Base-by-base conservation (phyloP, 495 filamentous ascomycete genomes). In the Xylaria venustula region DNA sequence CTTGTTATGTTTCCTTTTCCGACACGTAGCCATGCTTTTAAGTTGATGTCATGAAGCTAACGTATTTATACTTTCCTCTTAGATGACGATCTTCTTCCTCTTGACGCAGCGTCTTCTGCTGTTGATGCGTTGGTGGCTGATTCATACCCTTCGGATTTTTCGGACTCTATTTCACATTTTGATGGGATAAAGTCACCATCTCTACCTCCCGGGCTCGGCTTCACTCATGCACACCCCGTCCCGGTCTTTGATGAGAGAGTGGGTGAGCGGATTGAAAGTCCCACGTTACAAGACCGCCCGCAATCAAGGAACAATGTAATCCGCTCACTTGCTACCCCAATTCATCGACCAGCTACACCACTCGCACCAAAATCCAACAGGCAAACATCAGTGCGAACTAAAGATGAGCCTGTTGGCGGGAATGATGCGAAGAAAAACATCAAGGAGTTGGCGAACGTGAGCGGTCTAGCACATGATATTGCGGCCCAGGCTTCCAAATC, bases 141-240 rank as follows among this genome's bases (percentile, higher is more conserved):
- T 72, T 51, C 72, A 74, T 25, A 62, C 71, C 25, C 73, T 73
- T 60, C 67, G 19, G 58, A 67, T 30, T 32, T 64, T 60, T 63
- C 69, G 78, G 36, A 73, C 50, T n/a, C 77, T 75, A 36, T 79
- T 79, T 17, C 77, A 79, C n/a, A n/a, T n/a, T 25, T 72, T 79
- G 58, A 57, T 37, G 54, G 45, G n/a, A 26, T 46, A 34, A 80
- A 80, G 3, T 87, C 84, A 9, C 86, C 87, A 3, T 81, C 79
- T 1, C 73, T 88, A 9, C 88, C 88, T 34, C 88, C 89, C 23
- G 89, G 88, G 0, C 83, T 91, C 44, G 82, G 82, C 14, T 69
- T 86, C 12, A 80, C 82, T 4, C 82, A 82, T 53, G 71, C 76
- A 2, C 85, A 88, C 58, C 76, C 84, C 25, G 72, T 77, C 36